phyloP scores from a whole-genome alignment of 345 rosid genomes.

The Dovyalis caffra region DNA sequence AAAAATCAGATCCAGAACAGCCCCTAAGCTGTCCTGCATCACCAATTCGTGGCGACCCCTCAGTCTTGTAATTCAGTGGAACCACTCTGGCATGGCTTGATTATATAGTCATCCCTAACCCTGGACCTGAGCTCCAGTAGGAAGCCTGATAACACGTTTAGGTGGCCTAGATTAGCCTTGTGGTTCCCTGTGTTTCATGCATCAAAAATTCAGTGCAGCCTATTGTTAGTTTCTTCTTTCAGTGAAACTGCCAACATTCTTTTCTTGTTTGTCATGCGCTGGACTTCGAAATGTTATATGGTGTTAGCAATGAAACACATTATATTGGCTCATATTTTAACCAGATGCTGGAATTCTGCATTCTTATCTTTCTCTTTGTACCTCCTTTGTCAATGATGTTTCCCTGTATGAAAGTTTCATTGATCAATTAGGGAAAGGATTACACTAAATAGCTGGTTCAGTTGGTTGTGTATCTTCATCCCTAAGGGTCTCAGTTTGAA shows the following conservation, averaged over 20 bases:
- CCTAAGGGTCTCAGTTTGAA: neutral
- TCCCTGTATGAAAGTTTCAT: neutral
- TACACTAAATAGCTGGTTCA: neutral
- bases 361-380: neutral
- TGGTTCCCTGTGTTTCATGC: neutral
- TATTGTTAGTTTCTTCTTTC: neutral
- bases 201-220: no score
- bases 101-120: neutral
- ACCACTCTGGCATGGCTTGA: neutral
- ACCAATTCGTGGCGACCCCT: neutral
- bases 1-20: no score
- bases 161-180: neutral
- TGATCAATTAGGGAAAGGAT: no score
- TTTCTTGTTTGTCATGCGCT: neutral
- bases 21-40: no score
- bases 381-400: neutral
- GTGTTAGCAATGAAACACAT: neutral
- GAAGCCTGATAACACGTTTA: neutral
- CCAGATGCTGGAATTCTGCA: neutral
- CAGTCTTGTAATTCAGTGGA: neutral
- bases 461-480: neutral
- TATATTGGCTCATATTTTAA: no score
- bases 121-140: neutral
- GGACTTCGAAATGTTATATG: neutral
- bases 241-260: neutral